phyloP scores from a whole-genome alignment of 805 yeast genomes.

The Hagleromyces aurorensis region DNA sequence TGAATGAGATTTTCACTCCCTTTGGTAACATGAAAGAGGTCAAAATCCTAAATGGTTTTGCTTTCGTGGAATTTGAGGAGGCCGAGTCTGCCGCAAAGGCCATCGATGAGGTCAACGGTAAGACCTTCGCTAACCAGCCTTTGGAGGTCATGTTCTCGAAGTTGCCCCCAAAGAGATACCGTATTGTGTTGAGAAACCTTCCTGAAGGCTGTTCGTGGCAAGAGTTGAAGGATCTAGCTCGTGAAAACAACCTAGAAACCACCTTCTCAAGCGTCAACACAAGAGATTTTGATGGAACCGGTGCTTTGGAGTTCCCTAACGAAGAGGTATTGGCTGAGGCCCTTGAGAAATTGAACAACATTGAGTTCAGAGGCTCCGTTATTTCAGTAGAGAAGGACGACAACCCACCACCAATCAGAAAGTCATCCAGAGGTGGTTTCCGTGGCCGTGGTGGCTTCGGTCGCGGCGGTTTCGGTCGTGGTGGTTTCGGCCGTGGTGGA shows the following conservation, averaged over 20 bases:
- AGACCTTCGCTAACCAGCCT: conserved; percentile 50
- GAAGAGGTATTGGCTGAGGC: conserved; percentile 74
- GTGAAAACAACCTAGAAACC: conserved; percentile 63
- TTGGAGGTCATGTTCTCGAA: conserved; percentile 38
- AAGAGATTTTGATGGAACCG: conserved; percentile 40
- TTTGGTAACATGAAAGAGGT: conserved; percentile 63
- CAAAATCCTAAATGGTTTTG: conserved; percentile 73
- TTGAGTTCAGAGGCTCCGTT: conserved; percentile 61
- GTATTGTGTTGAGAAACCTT: conserved; percentile 60
- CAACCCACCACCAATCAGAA: conserved; percentile 42
- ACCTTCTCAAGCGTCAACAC: conserved; percentile 45
- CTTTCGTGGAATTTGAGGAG: conserved; percentile 77
- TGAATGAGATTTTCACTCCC: conserved; percentile 60
- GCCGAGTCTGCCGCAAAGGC: conserved; percentile 67
- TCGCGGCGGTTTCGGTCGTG: conserved; percentile 38
- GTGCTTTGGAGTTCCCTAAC: conserved; percentile 41
- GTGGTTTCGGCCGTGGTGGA: conserved; percentile 36
- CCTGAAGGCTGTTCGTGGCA: conserved; percentile 82
- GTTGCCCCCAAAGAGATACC: conserved; percentile 57
- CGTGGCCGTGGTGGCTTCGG: conserved; percentile 43
- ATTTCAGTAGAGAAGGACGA: conserved; percentile 74
- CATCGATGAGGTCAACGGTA: conserved; percentile 67
- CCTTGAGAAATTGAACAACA: conserved; percentile 60
- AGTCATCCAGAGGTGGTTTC: conserved; percentile 41
- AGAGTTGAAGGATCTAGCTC: conserved; percentile 81